Percentiles rank a stretch among this genome's conserved stretches.
These are phyloP conservation scores for Calocera cornea DNA, from an alignment of 768 basidiomycete species.

Conservation along the genomic window DNA sequence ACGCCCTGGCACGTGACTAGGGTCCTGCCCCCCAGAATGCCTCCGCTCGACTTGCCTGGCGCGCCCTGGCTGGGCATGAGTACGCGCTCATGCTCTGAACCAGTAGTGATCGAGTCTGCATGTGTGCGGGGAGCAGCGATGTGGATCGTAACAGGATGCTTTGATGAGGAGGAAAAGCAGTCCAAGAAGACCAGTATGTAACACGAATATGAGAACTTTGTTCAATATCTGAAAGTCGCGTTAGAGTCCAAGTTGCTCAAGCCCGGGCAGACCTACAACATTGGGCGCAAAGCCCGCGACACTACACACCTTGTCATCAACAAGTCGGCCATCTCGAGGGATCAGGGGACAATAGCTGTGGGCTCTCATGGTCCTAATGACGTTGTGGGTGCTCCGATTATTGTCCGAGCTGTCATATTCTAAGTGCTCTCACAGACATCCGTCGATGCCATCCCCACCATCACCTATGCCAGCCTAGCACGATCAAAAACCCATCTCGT, in stretches of 20 bases:
- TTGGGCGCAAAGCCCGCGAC: slow-evolving; percentile 43
- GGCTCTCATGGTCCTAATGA: slow-evolving; percentile 39
- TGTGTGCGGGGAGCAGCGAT: not conserved
- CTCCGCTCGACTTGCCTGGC: not conserved
- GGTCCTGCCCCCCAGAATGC: not conserved
- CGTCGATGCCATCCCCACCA: not conserved
- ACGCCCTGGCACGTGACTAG: not conserved
- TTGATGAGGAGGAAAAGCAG: slow-evolving; percentile 1
- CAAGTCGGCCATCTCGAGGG: slow-evolving; percentile 50
- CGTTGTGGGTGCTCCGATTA: slow-evolving; percentile 32
- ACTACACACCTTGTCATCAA: slow-evolving; percentile 32
- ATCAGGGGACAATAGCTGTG: slow-evolving; percentile 47
- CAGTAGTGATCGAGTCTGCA: not conserved
- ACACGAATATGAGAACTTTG: not conserved
- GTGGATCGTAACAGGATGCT: slow-evolving; percentile 2
- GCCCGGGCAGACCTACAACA: slow-evolving; percentile 36
- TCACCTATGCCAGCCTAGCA: not conserved
- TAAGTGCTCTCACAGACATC: not conserved
- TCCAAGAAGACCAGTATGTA: not conserved
- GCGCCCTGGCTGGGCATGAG: not conserved
- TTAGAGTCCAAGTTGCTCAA: slow-evolving; percentile 48
- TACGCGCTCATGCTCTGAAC: not conserved
- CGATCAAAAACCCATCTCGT: not conserved
- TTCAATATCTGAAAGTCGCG: not conserved
- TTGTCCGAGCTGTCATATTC: not conserved